A percentile compares a stretch with the other conserved stretches of the same genome.
These are phyloP conservation scores for Apodospora peruviana DNA, from an alignment of 495 filamentous ascomycete genomes.

Conservation along the genomic window DNA sequence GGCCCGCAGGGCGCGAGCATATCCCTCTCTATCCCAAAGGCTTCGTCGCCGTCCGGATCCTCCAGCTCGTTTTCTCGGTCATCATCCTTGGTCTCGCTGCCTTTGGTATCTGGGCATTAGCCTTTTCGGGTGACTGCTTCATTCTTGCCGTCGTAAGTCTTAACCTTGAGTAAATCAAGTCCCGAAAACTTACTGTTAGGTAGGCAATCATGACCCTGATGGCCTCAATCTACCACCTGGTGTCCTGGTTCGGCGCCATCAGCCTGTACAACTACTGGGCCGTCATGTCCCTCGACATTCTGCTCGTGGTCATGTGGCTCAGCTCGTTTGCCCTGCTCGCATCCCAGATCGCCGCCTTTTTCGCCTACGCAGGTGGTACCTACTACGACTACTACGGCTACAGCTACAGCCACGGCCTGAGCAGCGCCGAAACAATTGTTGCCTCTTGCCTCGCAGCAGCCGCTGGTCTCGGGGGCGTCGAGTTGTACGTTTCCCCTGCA, in stretches of 20 bases:
- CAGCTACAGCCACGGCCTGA: slow-evolving; percentile 8
- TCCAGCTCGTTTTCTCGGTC: slow-evolving; percentile 60
- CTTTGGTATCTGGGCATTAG: slow-evolving; percentile 44
- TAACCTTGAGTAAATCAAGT: slow-evolving; percentile 1
- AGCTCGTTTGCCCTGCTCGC: slow-evolving; percentile 37
- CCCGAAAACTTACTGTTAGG: too few species aligned
- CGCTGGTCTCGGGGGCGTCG: slow-evolving; percentile 29
- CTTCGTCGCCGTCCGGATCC: slow-evolving; percentile 54
- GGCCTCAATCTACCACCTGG: slow-evolving; percentile 36
- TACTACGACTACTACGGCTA: slow-evolving; percentile 21
- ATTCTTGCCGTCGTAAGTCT: slow-evolving; percentile 37
- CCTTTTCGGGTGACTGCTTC: slow-evolving; percentile 21
- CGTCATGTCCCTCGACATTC: slow-evolving; percentile 38
- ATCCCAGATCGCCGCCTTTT: slow-evolving; percentile 22
- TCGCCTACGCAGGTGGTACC: slow-evolving; percentile 1
- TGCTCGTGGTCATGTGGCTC: slow-evolving; percentile 42
- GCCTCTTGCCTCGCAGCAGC: slow-evolving; percentile 16
- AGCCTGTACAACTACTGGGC: slow-evolving; percentile 46
- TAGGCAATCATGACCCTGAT: slow-evolving; percentile 37
- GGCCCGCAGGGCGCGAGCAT: slow-evolving; percentile 34
- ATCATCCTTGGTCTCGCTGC: slow-evolving; percentile 61
- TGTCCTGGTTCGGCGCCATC: slow-evolving; percentile 23
- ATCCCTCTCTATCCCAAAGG: slow-evolving; percentile 36
- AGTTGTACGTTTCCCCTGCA: slow-evolving; percentile 31
- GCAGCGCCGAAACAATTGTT: slow-evolving; percentile 4